Evolutionary conservation across 495 filamentous ascomycete genomes (phyloP).

Genomic region (Cladorrhinum samala): DNA sequence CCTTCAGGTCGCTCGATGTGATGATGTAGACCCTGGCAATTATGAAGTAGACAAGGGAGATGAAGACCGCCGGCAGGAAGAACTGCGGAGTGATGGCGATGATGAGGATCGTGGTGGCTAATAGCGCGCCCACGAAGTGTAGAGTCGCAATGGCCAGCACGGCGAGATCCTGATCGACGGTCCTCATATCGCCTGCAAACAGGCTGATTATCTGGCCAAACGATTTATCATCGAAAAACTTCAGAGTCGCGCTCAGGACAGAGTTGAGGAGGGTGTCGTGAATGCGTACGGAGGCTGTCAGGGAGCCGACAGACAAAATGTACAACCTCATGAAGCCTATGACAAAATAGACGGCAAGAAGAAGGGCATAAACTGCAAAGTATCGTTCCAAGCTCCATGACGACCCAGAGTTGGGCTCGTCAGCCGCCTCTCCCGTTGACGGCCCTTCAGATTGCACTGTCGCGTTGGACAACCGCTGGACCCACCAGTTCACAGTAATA

Average conservation of each 20-base stretch:
- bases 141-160: constrained; percentile 10
- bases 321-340: constrained; percentile 15
- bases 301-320: constrained; percentile 8
- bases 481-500: constrained; percentile 14
- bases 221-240: constrained; percentile 10
- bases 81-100: constrained; percentile 7
- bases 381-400: constrained; percentile 5
- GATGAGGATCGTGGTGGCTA: constrained; percentile 8
- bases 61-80: constrained; percentile 5
- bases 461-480: constrained; percentile 10
- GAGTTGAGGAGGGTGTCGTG: constrained; percentile 8
- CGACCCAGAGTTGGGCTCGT: not conserved
- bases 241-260: constrained; percentile 8
- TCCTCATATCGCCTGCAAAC: constrained; percentile 7
- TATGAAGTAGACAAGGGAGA: constrained; percentile 7
- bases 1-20: constrained; percentile 5
- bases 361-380: constrained; percentile 10
- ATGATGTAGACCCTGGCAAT: constrained; percentile 7
- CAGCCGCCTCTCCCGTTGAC: not conserved
- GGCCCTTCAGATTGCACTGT: constrained; percentile 2
- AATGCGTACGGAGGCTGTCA: constrained; percentile 9
- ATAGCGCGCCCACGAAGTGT: constrained; percentile 6
- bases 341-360: constrained; percentile 5
- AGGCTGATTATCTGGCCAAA: constrained; percentile 8
- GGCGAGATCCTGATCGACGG: constrained; percentile 9